A percentile compares a stretch with the other conserved stretches of the same genome.
Evolutionary conservation across 2,329 filamentous ascomycete genomes (phyloP).

Genomic region (Tolypocladium endophyticum): DNA sequence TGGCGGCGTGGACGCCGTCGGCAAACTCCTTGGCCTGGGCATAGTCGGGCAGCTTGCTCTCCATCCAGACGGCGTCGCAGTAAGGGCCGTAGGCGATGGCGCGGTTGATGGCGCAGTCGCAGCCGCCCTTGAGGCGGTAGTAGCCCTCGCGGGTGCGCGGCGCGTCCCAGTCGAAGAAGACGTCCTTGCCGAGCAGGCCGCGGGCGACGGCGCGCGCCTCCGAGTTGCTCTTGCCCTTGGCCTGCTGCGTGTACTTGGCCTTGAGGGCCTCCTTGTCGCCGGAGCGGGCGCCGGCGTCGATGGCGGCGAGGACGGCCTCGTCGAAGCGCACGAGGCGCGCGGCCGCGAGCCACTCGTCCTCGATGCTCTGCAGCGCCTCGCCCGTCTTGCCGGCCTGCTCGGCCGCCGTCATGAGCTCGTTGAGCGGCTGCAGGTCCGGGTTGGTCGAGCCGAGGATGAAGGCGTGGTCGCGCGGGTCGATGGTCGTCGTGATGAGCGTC

Average conservation of each 20-base stretch:
- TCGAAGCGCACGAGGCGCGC: conserved; percentile 81
- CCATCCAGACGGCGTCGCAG: conserved; percentile 98
- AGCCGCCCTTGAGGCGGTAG: conserved; percentile 87
- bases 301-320: conserved; percentile 76
- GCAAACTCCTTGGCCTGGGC: conserved; percentile 89
- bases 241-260: conserved; percentile 52
- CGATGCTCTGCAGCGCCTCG: conserved; percentile 73
- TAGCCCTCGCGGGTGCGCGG: conserved; percentile 88
- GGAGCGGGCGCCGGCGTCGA: conserved; percentile 45
- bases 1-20: conserved; percentile 83
- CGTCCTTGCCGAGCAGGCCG: conserved; percentile 63
- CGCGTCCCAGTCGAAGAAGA: conserved; percentile 94
- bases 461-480: conserved; percentile 87
- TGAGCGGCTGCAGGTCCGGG: conserved; percentile 69
- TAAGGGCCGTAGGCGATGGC: conserved; percentile 88
- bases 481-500: conserved; percentile 91
- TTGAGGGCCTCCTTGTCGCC: conserved; percentile 60
- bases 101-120: conserved; percentile 81
- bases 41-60: conserved; percentile 91
- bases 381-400: conserved; percentile 75
- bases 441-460: conserved; percentile 92
- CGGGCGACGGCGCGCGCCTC: conserved; percentile 76
- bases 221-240: conserved; percentile 74
- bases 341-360: conserved; percentile 75
- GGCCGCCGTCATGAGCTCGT: conserved; percentile 82